Base-by-base conservation (phyloP, 306 rosid species). In the Quercus alba region DNA sequence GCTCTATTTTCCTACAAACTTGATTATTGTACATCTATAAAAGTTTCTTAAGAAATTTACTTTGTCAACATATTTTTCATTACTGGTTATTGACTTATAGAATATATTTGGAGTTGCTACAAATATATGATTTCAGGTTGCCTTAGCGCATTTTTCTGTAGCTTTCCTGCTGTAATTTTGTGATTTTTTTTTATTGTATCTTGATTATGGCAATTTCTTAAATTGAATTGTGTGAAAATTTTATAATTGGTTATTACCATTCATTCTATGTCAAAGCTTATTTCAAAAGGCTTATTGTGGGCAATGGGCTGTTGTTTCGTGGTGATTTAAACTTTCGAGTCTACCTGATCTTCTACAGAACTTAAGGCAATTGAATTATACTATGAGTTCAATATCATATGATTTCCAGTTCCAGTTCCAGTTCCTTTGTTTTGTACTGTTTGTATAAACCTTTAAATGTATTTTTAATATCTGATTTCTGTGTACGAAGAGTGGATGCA, bases 401-500 rank as follows among this genome's bases (percentile, higher is more conserved):
- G 55, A 68, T 75, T 68, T 80, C 57, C 41, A 79, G 38, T 78
- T 30, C 67, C 19, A 78, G 38, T 70, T 38, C 44, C 44, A 19
- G 30, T 21, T 46, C 33, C 62, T 71, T 77, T 80, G 25, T 58
- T 0, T 80, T 30, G 41, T 73, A 44, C 52, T n/a, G 15, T n/a
- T 66, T 66, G 12, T 19, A 14, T 33, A 67, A 67, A 67, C 35
- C 72, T 19, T 19, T 8, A 46, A 21, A 35, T 35, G 15, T 33
- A 14, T 5, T 67, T 67, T 67, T 19, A 9, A 67, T 35, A 70
- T 75, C 61, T 87, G 71, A 72, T 79, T 76, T 84, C 1, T 67
- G 23, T 80, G 5, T 81, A 19, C 21, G 41, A 83, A 91, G 99
- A 81, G 92, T 87, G 78, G 95, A 91, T 84, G 95, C 92, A 68